A percentile compares a stretch with the other conserved stretches of the same genome.
Conservation (phyloP, 2,329 filamentous ascomycete genomes). For the Aureobasidium subglaciale region DNA sequence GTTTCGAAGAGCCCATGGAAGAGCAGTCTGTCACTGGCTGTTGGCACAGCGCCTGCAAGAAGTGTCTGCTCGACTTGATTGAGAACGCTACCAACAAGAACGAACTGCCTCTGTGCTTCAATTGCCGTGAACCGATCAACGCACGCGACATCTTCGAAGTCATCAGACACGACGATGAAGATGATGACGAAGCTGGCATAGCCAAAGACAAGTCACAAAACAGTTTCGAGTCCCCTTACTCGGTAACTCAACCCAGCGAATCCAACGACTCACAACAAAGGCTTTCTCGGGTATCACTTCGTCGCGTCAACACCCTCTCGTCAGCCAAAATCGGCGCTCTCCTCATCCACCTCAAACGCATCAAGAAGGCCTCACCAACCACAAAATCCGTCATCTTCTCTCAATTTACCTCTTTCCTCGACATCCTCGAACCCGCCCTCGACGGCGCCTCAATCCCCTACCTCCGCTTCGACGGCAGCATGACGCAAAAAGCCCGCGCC, state of each 20-base stretch:
- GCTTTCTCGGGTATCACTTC: constrained; percentile 50
- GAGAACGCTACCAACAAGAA: constrained; percentile 74
- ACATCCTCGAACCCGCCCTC: constrained; percentile 80
- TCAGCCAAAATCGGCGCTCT: constrained; percentile 85
- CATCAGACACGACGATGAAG: constrained; percentile 61
- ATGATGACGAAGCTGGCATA: constrained; percentile 29
- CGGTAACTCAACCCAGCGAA: constrained; percentile 24
- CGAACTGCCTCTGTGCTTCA: constrained; percentile 76
- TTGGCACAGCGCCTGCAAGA: constrained; percentile 96
- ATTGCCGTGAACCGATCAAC: constrained; percentile 77
- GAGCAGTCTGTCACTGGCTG: constrained; percentile 92
- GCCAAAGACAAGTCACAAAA: constrained; percentile 4
- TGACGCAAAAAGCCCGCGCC: constrained; percentile 78
- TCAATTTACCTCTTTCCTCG: constrained; percentile 94
- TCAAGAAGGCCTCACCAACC: constrained; percentile 58
- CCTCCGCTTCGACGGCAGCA: constrained; percentile 85
- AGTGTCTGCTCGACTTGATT: constrained; percentile 85
- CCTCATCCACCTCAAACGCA: constrained; percentile 62
- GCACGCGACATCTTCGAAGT: constrained; percentile 87
- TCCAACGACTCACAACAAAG: constrained; percentile 25
- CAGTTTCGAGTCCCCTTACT: constrained; percentile 30
- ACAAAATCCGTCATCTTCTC: constrained; percentile 92
- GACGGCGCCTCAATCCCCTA: constrained; percentile 63
- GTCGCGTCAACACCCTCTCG: constrained; percentile 58
- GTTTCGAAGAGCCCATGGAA: constrained; percentile 90